Evolutionary conservation across 2,329 filamentous ascomycete species (phyloP).

Genomic region (Fusarium sp.): DNA sequence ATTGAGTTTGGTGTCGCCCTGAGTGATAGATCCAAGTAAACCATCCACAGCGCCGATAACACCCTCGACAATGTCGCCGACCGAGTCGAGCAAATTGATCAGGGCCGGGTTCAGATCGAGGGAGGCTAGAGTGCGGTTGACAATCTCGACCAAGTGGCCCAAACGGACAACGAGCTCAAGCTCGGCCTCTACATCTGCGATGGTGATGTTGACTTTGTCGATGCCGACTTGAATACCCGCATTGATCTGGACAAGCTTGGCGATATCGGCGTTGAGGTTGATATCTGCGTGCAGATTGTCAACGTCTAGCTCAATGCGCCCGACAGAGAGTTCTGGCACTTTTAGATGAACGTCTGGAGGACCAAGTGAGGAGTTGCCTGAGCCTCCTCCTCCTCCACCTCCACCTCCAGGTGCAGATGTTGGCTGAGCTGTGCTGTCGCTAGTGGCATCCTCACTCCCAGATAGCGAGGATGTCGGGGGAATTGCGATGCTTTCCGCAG

Average conservation of each 20-base stretch:
- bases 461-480: background rate
- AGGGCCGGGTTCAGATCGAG: conserved; percentile 20
- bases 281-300: conserved; percentile 23
- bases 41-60: conserved; percentile 12
- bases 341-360: conserved; percentile 23
- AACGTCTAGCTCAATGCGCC: conserved; percentile 20
- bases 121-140: conserved; percentile 19
- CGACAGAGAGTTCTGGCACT: conserved; percentile 17
- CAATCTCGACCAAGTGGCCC: conserved; percentile 17
- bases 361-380: conserved; percentile 11
- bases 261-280: conserved; percentile 21
- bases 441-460: background rate
- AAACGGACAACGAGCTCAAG: conserved; percentile 20
- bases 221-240: conserved; percentile 16
- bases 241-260: conserved; percentile 15
- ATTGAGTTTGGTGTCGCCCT: conserved; percentile 21
- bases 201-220: conserved; percentile 25
- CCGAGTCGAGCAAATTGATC: conserved; percentile 16
- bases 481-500: conserved; percentile 19
- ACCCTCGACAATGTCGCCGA: conserved; percentile 10
- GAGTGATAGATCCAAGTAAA: conserved; percentile 17
- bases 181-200: conserved; percentile 17
- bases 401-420: background rate
- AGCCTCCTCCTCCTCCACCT: background rate
- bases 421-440: background rate